phyloP scores from a whole-genome alignment of 108 stramenopile species.

The Schizochytrium sp. region DNA sequence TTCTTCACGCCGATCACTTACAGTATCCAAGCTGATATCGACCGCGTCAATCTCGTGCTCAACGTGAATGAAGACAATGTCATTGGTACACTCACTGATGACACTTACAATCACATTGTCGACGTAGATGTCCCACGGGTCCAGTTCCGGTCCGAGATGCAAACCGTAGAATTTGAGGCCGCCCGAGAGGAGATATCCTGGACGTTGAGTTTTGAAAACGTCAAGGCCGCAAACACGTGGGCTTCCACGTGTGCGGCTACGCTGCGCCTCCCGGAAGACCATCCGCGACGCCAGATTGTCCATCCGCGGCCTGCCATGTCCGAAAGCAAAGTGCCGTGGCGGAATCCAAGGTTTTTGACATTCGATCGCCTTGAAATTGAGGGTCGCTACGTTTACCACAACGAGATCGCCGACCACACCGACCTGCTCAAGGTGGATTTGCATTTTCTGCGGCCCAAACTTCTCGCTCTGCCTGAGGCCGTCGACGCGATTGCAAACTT shows the following conservation, averaged over 20 bases:
- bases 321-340: neutral
- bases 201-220: neutral
- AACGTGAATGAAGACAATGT: slow-evolving; percentile 9
- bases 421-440: neutral
- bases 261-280: neutral
- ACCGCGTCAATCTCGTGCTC: neutral
- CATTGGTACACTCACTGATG: neutral
- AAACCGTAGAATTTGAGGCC: neutral
- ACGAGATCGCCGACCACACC: neutral
- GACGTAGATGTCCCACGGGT: neutral
- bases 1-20: neutral
- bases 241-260: neutral
- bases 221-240: neutral
- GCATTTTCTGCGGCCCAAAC: neutral
- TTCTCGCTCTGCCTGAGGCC: neutral
- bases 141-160: neutral
- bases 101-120: neutral
- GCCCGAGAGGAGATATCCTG: neutral
- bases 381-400: neutral
- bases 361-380: neutral
- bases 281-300: neutral
- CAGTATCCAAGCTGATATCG: neutral
- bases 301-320: neutral
- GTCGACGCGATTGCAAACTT: neutral
- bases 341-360: neutral